Percentiles rank a stretch among this genome's conserved stretches.
phyloP scores from a whole-genome alignment of 2,329 filamentous ascomycete species.

The Ophiostoma fasciatum region DNA sequence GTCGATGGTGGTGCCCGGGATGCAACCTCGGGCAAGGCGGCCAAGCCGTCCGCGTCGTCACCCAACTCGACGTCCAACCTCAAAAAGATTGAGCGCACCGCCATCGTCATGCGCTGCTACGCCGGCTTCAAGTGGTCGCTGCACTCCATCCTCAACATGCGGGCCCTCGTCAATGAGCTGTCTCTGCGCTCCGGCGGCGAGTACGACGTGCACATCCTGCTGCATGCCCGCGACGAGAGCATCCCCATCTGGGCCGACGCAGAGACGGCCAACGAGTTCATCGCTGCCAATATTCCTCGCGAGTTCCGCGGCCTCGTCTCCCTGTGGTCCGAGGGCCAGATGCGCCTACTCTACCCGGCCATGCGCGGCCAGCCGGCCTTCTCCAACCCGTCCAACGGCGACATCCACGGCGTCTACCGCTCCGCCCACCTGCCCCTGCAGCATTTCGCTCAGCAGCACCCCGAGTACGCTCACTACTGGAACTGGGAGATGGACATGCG shows the following conservation, averaged over 20 bases:
- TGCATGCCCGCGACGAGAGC: constrained; percentile 71
- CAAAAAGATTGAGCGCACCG: constrained; percentile 44
- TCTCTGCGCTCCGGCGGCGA: constrained; percentile 65
- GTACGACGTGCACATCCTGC: constrained; percentile 68
- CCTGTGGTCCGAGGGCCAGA: constrained; percentile 74
- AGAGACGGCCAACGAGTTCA: constrained; percentile 53
- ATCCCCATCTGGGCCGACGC: constrained; percentile 71
- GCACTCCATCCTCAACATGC: constrained; percentile 66
- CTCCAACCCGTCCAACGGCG: constrained; percentile 38
- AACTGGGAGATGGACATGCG: constrained; percentile 59
- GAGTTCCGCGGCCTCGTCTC: constrained; percentile 72
- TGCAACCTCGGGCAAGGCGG: no score
- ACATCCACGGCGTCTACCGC: constrained; percentile 56
- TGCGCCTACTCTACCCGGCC: constrained; percentile 60
- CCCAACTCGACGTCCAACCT: constrained; percentile 3
- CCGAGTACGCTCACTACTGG: constrained; percentile 53
- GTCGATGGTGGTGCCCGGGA: no score
- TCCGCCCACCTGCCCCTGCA: constrained; percentile 48
- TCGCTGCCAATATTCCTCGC: constrained; percentile 50
- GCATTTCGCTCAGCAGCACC: constrained; percentile 46
- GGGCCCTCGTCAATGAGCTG: constrained; percentile 66
- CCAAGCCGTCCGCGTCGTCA: neutral
- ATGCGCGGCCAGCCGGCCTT: constrained; percentile 53
- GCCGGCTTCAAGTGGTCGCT: constrained; percentile 64
- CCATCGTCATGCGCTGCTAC: constrained; percentile 69